Evolutionary conservation across 768 basidiomycete genomes (phyloP).

Genomic region (Termitomyces sp.): DNA sequence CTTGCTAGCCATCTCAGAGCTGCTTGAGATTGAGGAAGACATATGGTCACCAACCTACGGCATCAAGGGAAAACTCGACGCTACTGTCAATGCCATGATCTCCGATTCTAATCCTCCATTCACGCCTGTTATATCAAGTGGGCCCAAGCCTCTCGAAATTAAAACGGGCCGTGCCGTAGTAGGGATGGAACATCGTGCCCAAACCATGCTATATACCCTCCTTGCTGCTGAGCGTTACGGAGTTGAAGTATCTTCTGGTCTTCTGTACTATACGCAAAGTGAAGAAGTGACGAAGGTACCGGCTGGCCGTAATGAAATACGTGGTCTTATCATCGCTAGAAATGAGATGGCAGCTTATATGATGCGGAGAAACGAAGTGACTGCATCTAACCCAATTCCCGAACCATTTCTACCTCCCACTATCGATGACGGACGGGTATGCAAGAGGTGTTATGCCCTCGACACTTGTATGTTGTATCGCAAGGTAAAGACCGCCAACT

Average conservation of each 20-base stretch:
- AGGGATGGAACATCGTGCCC: constrained; percentile 92
- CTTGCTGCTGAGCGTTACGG: constrained; percentile 90
- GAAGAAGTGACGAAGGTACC: constrained; percentile 85
- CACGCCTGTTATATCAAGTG: constrained; percentile 22
- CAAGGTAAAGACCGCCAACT: constrained; percentile 41
- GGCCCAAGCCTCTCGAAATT: constrained; percentile 84
- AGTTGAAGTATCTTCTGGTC: constrained; percentile 69
- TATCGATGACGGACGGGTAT: constrained; percentile 75
- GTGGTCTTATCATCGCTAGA: constrained; percentile 73
- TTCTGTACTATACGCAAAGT: constrained; percentile 92
- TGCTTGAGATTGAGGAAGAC: constrained; percentile 93
- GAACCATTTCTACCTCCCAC: constrained; percentile 80
- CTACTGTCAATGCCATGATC: constrained; percentile 70
- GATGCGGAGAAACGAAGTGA: constrained; percentile 40
- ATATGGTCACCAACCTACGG: constrained; percentile 97
- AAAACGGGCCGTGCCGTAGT: constrained; percentile 81
- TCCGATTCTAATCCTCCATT: constrained; percentile 34
- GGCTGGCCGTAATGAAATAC: constrained; percentile 73
- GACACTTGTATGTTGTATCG: constrained; percentile 95
- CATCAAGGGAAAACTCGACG: constrained; percentile 94
- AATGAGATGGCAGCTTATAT: constrained; percentile 84
- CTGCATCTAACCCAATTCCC: constrained; percentile 6
- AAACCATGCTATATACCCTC: constrained; percentile 95
- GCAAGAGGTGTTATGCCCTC: constrained; percentile 75
- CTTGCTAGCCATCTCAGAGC: constrained; percentile 63